Conservation (phyloP, 1,284 basidiomycete genomes). For the Melampsora americana region DNA sequence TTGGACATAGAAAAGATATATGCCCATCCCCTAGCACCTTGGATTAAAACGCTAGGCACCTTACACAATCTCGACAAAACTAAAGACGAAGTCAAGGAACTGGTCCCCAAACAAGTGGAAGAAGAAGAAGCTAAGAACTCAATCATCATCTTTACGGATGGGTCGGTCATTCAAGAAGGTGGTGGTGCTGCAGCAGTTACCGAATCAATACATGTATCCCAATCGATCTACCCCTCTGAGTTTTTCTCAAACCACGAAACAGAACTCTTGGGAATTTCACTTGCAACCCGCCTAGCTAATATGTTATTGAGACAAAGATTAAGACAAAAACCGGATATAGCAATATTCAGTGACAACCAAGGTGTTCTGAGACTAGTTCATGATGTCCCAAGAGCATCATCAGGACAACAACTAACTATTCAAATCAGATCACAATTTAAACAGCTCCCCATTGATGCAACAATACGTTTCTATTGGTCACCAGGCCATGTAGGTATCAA, state of each 20-base stretch:
- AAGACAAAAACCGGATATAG: neutral
- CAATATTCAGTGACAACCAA: conserved; percentile 8
- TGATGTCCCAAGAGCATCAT: neutral
- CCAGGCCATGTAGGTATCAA: conserved; percentile 13
- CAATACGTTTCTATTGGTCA: conserved; percentile 7
- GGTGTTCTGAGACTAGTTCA: neutral
- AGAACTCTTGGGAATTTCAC: neutral
- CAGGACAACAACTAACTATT: neutral
- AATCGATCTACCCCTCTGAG: neutral
- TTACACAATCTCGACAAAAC: neutral
- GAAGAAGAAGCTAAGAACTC: neutral
- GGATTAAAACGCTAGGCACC: neutral
- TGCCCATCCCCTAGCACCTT: neutral
- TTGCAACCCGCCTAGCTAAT: neutral
- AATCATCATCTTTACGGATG: neutral
- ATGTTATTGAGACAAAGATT: too few species aligned
- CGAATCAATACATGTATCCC: neutral
- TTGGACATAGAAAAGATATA: neutral
- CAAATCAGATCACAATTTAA: neutral
- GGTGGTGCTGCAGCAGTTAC: neutral
- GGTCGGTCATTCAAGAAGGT: neutral
- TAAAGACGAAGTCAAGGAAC: neutral
- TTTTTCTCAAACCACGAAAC: neutral
- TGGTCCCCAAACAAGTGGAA: neutral
- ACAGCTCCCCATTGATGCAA: neutral